Base-by-base conservation (phyloP, 2,329 filamentous ascomycete genomes). In the Furcasterigmium sp. region DNA sequence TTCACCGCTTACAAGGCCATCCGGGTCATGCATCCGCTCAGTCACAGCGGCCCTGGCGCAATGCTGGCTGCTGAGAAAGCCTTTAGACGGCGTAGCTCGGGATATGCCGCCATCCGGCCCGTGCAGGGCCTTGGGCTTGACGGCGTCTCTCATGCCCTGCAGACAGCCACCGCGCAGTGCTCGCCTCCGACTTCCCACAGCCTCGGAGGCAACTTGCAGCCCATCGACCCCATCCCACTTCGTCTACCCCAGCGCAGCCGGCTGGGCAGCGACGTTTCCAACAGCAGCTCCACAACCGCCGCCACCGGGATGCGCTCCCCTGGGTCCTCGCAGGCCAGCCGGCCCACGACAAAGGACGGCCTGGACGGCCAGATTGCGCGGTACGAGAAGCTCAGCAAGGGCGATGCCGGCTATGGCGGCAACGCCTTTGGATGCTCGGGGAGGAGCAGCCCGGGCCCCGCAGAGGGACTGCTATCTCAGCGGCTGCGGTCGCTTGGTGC, bases 1-100 rank as follows among this genome's bases (percentile, higher is more conserved):
- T 98, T 89, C 59, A 87, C 83, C 43, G 74, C 83, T 1, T 97
- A 95, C 68, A 95, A 91, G 59, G 79, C 86, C 3, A 65, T 73
- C 29, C 68, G 76, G 7, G 67, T 72, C 25, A 76, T 76, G 71
- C 64, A 68, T 17, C 59, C 57, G 35, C 59, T 67, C 1, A 53
- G 52, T 2, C 57, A 60, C 5, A 65, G 62, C 38, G 65, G 70
- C 1, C 61, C 70, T 3, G 72, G 66, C 26, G 68, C 76, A 18
- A 75, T 65, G 48, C 61, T 80, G 3, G 71, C 71, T n/a, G 70
- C 70, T 20, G 83, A 86, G 32, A 81, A 78, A 54, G 75, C 76
- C 4, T 75, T 69, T 43, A 69, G 76, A 43, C 70, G 80, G 52
- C 70, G 76, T 35, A 84, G 79, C 50, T 69, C 72, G 0, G 81